phyloP scores from a whole-genome alignment of 2,329 filamentous ascomycete genomes.

The Mollisiaceae sp. region DNA sequence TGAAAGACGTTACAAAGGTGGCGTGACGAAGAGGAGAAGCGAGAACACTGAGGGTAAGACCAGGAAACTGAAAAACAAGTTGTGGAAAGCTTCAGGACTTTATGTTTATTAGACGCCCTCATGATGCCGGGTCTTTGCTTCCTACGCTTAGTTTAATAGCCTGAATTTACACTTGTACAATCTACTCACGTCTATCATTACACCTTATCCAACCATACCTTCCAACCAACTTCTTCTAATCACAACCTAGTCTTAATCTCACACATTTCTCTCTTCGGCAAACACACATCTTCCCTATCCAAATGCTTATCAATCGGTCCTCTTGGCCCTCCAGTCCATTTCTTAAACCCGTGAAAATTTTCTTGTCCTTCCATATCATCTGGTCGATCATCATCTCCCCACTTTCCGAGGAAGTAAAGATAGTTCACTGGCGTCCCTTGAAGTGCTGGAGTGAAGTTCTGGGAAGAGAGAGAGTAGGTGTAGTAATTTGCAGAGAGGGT shows the following conservation, averaged over 20 bases:
- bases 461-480: conserved; percentile 50
- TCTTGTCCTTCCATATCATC: conserved; percentile 46
- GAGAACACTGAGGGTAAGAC: neutral
- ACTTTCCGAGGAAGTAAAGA: conserved; percentile 86
- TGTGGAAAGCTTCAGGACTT: no score
- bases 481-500: conserved; percentile 59
- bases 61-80: neutral
- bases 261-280: conserved; percentile 20
- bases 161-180: neutral
- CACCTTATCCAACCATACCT: neutral
- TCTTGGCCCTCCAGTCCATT: conserved; percentile 60
- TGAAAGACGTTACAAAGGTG: no score
- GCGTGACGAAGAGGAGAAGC: neutral
- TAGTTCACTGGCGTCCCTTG: conserved; percentile 77
- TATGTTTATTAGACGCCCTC: no score
- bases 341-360: conserved; percentile 49
- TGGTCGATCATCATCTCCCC: conserved; percentile 89
- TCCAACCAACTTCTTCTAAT: neutral
- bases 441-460: conserved; percentile 55
- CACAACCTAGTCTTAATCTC: conserved; percentile 18
- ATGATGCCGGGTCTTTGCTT: no score
- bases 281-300: conserved; percentile 47
- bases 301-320: conserved; percentile 63
- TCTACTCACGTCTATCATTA: conserved; percentile 1
- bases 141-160: no score